Base-by-base conservation (phyloP, 73 alveolate species). In the Symbiodinium pilosum region DNA sequence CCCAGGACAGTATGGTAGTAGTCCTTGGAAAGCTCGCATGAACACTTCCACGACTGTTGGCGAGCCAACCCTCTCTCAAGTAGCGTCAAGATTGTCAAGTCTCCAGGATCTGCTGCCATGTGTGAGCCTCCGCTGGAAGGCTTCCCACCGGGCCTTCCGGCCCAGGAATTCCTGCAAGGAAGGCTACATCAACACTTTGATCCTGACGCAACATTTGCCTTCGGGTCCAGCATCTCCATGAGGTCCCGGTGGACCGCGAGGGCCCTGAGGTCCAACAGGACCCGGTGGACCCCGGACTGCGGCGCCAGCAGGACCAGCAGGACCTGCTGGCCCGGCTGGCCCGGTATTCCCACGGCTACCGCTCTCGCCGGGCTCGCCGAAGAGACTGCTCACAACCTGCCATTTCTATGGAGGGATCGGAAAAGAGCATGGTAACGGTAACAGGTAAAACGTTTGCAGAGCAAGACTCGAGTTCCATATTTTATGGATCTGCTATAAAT, bases 91-190 rank as follows among this genome's bases (percentile, higher is more conserved):
- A 14, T 73, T 40, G 36, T 39, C 95, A 89, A 59, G 95, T n/a
- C 34, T n/a, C 95, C 51, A 89, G 26, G 69, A 89, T 68, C 73
- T 89, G 52, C 64, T 89, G 73, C 95, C 95, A 89, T 21, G 75
- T 81, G 38, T 68, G 44, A 12, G 73, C 34, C 86, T 89, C 95
- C 8, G 69, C 52, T 40, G 95, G 95, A 30, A 84, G 42, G 43
- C 47, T 84, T 20, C 95, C 95, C 3, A 68, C 86, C 3, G 95
- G 95, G 16, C 95, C 95, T n/a, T 89, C 95, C 4, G 95, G 95
- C 12, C 95, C 95, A 9, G 95, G 75, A 40, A 89, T 16, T 30
- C 94, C 94, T 87, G 43, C 43, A 47, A 47, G 14, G 6, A 9
- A 6, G 21, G 59, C 59, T 47, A 9, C 59, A 6, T 47, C 6